Evolutionary conservation across 768 basidiomycete species (phyloP).

Genomic region (Serendipita sp.): DNA sequence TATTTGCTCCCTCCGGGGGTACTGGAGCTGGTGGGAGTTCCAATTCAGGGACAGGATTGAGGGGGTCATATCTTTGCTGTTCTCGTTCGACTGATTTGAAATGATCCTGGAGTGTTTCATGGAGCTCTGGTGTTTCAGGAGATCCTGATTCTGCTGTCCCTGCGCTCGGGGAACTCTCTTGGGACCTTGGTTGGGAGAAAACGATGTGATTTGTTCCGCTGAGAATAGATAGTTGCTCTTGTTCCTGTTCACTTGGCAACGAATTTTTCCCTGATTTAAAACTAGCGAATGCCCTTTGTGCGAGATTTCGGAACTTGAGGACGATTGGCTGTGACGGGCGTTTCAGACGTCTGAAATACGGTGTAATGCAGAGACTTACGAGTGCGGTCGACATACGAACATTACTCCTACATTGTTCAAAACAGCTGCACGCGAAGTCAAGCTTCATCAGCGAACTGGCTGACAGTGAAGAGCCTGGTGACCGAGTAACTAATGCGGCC

Average conservation of each 20-base stretch:
- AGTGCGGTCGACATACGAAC: not conserved
- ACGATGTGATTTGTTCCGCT: not conserved
- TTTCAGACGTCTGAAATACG: not conserved
- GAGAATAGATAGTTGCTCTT: slow-evolving; percentile 2
- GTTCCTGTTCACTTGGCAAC: not conserved
- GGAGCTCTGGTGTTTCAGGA: not conserved
- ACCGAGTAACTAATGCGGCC: slow-evolving; percentile 56
- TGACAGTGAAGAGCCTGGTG: slow-evolving; percentile 54
- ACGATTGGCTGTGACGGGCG: not conserved
- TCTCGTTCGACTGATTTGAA: slow-evolving; percentile 1
- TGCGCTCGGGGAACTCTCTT: not conserved
- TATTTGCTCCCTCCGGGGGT: not conserved
- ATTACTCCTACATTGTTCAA: slow-evolving; percentile 1
- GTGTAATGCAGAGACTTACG: not conserved
- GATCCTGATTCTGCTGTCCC: not conserved
- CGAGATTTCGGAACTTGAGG: not conserved
- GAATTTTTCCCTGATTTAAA: not conserved
- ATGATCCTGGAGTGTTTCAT: not conserved
- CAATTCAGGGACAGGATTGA: not conserved
- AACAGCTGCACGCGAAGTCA: slow-evolving; percentile 17
- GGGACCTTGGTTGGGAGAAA: not conserved
- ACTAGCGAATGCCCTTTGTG: not conserved
- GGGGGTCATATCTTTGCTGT: not conserved
- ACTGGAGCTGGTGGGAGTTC: not conserved
- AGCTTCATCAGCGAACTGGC: slow-evolving; percentile 53